These are phyloP conservation scores for Carex myosuroides DNA, from an alignment of 176 grass and related monocot species.

Conservation along the genomic window DNA sequence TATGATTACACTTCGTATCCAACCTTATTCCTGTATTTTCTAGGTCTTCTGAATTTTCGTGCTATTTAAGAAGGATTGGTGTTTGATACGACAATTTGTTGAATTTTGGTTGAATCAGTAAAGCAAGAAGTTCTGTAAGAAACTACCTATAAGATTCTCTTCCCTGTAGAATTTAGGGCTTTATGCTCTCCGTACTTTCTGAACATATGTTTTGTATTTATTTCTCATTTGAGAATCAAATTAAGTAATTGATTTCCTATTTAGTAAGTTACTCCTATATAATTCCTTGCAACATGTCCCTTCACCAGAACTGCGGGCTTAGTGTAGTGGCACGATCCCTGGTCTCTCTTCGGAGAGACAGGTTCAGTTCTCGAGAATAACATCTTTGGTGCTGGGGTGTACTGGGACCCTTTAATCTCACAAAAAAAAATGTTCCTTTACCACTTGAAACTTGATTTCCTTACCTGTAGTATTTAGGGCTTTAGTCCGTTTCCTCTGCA, in stretches of 20 bases:
- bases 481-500: too few species aligned
- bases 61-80: not conserved
- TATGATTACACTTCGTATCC: not conserved
- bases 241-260: not conserved
- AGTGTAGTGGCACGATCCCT: too few species aligned
- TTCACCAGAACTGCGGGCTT: not conserved
- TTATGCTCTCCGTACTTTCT: not conserved
- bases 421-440: not conserved
- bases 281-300: not conserved
- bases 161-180: not conserved
- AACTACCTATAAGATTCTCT: not conserved
- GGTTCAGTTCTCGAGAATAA: too few species aligned
- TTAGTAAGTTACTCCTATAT: not conserved
- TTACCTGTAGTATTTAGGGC: too few species aligned
- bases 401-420: too few species aligned
- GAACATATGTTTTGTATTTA: not conserved
- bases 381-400: too few species aligned
- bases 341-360: too few species aligned
- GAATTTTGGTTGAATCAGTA: not conserved
- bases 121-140: not conserved
- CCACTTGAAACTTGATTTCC: not conserved
- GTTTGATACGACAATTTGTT: not conserved
- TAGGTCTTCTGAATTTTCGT: not conserved
- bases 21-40: not conserved
- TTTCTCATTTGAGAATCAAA: not conserved